Evolutionary conservation across 2,329 filamentous ascomycete species (phyloP).

Genomic region (Paraconiothyrium brasiliense): DNA sequence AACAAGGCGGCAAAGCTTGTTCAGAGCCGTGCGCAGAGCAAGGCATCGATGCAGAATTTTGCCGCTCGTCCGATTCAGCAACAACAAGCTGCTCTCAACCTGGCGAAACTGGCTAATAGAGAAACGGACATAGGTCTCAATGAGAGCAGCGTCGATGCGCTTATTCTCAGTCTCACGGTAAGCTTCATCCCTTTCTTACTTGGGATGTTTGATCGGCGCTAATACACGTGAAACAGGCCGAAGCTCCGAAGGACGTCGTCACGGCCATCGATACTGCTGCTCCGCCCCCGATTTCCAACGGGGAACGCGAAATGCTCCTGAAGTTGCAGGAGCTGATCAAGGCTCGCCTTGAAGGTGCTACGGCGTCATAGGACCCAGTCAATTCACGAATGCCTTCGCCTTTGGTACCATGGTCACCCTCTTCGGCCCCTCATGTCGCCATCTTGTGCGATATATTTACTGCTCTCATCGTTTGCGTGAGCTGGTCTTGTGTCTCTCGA

Average conservation of each 20-base stretch:
- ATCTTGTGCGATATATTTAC: not conserved
- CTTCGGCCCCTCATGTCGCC: not conserved
- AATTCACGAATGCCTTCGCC: not conserved
- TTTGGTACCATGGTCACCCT: conserved; percentile 21
- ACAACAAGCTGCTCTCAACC: conserved; percentile 72
- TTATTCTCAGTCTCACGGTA: conserved; percentile 71
- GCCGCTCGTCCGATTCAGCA: conserved; percentile 60
- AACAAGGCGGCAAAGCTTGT: conserved; percentile 28
- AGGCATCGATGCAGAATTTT: conserved; percentile 39
- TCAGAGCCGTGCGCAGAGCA: conserved; percentile 26
- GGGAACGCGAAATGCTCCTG: conserved; percentile 42
- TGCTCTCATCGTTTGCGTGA: not conserved
- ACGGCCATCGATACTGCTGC: conserved; percentile 39
- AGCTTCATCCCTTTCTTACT: conserved; percentile 51
- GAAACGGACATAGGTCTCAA: conserved; percentile 60
- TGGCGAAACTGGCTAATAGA: conserved; percentile 66
- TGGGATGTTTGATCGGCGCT: conserved; percentile 45
- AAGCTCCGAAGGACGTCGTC: conserved; percentile 49
- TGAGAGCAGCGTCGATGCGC: conserved; percentile 55
- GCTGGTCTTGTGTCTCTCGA: not conserved
- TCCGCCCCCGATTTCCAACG: conserved; percentile 33
- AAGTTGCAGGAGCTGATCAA: conserved; percentile 45
- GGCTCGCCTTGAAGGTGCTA: conserved; percentile 33
- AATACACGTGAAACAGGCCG: conserved; percentile 50
- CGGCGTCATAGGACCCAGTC: not conserved